Conservation (phyloP, 1,284 basidiomycete genomes). For the Pterulicium gracile region DNA sequence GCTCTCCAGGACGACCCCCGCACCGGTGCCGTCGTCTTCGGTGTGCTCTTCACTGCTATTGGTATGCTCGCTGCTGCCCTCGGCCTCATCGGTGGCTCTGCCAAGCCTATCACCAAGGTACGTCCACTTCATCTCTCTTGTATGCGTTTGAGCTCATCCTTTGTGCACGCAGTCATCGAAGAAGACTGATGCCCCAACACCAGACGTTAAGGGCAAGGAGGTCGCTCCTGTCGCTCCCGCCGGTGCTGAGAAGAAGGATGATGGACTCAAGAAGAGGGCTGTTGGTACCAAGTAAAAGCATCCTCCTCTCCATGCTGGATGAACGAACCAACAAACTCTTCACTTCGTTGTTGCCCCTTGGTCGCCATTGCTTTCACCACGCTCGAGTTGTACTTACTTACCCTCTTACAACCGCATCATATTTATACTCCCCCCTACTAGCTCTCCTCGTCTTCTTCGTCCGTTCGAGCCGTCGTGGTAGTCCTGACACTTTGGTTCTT, state of each 20-base stretch:
- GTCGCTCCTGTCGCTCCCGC: constrained; percentile 56
- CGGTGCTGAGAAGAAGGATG: constrained; percentile 56
- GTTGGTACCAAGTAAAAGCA: not conserved
- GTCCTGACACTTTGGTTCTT: too few species aligned
- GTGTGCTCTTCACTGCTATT: constrained; percentile 67
- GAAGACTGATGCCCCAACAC: constrained; percentile 57
- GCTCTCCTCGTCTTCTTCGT: not conserved
- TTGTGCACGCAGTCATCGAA: constrained; percentile 42
- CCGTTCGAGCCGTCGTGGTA: not conserved
- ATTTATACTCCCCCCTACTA: not conserved
- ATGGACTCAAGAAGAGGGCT: constrained; percentile 44
- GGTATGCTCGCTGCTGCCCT: constrained; percentile 75
- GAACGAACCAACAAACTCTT: too few species aligned
- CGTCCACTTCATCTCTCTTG: constrained; percentile 8
- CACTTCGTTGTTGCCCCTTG: not conserved
- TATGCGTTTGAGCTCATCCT: constrained; percentile 5
- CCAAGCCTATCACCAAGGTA: constrained; percentile 61
- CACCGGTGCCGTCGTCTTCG: constrained; percentile 68
- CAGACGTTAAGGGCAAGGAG: constrained; percentile 59
- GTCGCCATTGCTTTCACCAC: not conserved
- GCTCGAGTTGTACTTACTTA: not conserved
- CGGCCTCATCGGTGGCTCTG: constrained; percentile 63
- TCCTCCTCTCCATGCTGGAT: too few species aligned
- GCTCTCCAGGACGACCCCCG: constrained; percentile 80
- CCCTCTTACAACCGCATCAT: not conserved